Evolutionary conservation across 2,329 filamentous ascomycete species (phyloP).

Genomic region (Colletotrichum tropicale): DNA sequence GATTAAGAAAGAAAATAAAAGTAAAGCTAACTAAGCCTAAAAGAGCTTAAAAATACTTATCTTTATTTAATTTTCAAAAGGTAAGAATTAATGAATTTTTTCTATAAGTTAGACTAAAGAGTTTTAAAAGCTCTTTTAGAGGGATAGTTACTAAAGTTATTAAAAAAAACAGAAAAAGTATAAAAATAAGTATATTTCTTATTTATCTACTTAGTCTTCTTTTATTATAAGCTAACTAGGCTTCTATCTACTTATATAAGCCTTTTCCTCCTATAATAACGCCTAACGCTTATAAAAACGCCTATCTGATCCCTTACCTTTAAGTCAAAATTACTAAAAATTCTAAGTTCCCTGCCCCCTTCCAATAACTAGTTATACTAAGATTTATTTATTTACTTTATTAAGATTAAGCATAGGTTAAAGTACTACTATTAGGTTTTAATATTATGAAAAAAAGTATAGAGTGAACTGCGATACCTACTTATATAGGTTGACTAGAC

Average conservation of each 20-base stretch:
- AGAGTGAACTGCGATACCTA: too few relatives aligned
- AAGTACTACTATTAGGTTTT: too few relatives aligned
- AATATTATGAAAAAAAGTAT: too few relatives aligned
- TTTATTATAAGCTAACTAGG: not conserved
- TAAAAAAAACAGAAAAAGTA: not conserved
- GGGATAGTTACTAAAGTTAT: not conserved
- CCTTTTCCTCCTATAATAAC: not conserved
- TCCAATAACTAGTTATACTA: too few relatives aligned
- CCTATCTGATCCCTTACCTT: not conserved
- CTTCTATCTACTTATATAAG: not conserved
- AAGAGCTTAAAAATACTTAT: too few relatives aligned
- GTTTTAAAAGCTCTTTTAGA: not conserved
- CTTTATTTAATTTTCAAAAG: too few relatives aligned
- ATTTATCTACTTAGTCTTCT: not conserved
- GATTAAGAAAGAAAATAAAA: too few relatives aligned
- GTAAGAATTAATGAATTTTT: not conserved
- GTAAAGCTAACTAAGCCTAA: too few relatives aligned
- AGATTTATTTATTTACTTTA: too few relatives aligned
- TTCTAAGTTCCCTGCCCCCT: not conserved
- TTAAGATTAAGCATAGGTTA: too few relatives aligned
- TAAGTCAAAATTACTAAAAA: not conserved
- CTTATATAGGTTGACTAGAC: too few relatives aligned
- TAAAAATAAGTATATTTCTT: not conserved
- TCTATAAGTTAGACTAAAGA: not conserved
- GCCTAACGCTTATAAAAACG: not conserved